phyloP scores from a whole-genome alignment of 2,329 filamentous ascomycete genomes.

The Paraconiothyrium brasiliense region DNA sequence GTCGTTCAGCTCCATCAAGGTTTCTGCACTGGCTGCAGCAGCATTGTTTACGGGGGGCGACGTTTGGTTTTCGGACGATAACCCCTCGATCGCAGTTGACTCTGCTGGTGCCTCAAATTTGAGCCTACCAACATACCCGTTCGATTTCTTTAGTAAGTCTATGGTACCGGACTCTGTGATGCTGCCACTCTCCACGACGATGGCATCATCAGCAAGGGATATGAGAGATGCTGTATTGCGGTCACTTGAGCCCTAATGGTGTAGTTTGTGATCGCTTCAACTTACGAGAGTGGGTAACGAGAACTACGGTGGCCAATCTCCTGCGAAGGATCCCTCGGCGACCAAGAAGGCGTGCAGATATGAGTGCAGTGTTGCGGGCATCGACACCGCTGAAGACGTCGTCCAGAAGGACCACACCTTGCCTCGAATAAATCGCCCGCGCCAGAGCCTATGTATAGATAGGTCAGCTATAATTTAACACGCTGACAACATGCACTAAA shows the following conservation, averaged over 20 bases:
- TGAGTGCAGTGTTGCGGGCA: constrained; percentile 15
- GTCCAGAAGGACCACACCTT: constrained; percentile 56
- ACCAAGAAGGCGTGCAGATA: constrained; percentile 13
- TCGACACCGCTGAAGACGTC: constrained; percentile 60
- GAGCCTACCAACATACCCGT: constrained; percentile 11
- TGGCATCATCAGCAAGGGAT: constrained; percentile 14
- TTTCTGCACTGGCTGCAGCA: constrained; percentile 15
- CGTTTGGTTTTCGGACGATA: constrained; percentile 9
- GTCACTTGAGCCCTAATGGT: constrained; percentile 11
- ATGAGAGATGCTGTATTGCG: constrained; percentile 14
- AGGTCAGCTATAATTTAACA: constrained; percentile 5
- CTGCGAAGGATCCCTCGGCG: constrained; percentile 10
- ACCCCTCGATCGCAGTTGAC: constrained; percentile 9
- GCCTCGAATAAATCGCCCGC: constrained; percentile 55
- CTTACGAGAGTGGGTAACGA: constrained; percentile 16
- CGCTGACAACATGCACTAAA: constrained; percentile 2
- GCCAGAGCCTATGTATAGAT: constrained; percentile 12
- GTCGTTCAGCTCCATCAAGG: constrained; percentile 19
- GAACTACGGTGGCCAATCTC: constrained; percentile 7
- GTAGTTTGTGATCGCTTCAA: constrained; percentile 5
- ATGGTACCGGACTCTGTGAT: constrained; percentile 13
- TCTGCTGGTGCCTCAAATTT: constrained; percentile 10
- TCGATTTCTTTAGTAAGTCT: constrained; percentile 3
- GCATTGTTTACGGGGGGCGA: constrained; percentile 7
- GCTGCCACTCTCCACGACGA: constrained; percentile 8